A percentile compares a stretch with the other conserved stretches of the same genome.
Conservation (phyloP, 352 stramenopile species). For the Globisporangium viniferum region DNA sequence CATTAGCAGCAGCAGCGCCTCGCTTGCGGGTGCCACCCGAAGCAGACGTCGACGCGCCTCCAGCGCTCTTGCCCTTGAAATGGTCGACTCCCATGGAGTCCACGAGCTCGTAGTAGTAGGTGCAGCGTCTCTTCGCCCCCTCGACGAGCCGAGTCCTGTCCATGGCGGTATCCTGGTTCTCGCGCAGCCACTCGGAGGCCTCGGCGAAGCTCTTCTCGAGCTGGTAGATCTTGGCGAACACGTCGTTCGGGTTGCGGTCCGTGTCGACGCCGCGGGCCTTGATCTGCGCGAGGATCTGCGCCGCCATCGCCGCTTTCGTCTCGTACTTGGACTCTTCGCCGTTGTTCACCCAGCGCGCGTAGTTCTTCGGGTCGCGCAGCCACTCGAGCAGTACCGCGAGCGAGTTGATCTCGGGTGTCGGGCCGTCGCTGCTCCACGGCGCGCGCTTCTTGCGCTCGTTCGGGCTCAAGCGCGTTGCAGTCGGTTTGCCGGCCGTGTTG, state of each 20-base stretch:
- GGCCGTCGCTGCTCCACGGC: slow-evolving; percentile 19
- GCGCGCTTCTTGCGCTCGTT: slow-evolving; percentile 19
- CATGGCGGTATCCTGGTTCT: slow-evolving; percentile 3
- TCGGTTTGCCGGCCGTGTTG: background rate
- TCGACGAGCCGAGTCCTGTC: slow-evolving; percentile 3
- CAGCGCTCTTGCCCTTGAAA: background rate
- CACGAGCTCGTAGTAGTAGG: slow-evolving; percentile 18
- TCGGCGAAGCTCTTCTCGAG: slow-evolving; percentile 21
- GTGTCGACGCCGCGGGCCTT: slow-evolving; percentile 14
- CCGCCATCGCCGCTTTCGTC: slow-evolving; percentile 15
- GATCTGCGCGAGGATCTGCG: slow-evolving; percentile 16
- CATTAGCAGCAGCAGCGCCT: background rate
- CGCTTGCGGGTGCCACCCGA: slow-evolving; percentile 4
- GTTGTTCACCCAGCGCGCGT: slow-evolving; percentile 17
- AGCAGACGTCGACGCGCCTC: background rate
- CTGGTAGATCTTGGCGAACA: slow-evolving; percentile 23
- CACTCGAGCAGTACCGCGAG: slow-evolving; percentile 15
- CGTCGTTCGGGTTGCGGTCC: slow-evolving; percentile 21
- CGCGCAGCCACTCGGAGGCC: slow-evolving; percentile 10
- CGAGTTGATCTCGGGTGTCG: slow-evolving; percentile 13
- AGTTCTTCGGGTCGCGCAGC: slow-evolving; percentile 18
- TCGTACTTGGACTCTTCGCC: slow-evolving; percentile 15
- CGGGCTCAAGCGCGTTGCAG: background rate
- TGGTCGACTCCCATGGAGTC: slow-evolving; percentile 12
- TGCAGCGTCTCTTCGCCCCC: slow-evolving; percentile 11